Evolutionary conservation across 208 protist genomes (phyloP).

Genomic region (Wallacemonas rigidus): DNA sequence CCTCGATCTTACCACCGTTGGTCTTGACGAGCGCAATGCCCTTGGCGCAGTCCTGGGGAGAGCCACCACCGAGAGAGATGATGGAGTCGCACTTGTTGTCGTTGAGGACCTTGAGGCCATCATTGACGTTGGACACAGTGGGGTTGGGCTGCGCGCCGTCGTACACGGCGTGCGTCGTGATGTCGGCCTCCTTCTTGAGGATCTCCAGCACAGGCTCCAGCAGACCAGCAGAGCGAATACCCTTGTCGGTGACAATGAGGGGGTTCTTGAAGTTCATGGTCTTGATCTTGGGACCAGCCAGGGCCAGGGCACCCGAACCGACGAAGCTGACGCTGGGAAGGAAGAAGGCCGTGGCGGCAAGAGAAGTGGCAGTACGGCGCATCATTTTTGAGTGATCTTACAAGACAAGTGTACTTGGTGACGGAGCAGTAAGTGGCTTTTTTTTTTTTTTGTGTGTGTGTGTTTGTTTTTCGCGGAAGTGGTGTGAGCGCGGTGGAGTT

Average conservation of each 20-base stretch:
- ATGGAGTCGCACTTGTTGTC: slow-evolving; percentile 58
- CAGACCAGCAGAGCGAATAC: slow-evolving; percentile 56
- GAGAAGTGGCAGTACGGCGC: slow-evolving; percentile 27
- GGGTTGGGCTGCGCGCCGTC: slow-evolving; percentile 70
- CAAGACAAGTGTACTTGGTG: background rate
- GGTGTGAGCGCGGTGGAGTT: slow-evolving; percentile 8
- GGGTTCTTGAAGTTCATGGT: slow-evolving; percentile 63
- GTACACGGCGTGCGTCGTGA: slow-evolving; percentile 50
- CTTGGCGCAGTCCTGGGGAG: slow-evolving; percentile 88
- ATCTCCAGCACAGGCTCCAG: slow-evolving; percentile 45
- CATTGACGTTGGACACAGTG: slow-evolving; percentile 58
- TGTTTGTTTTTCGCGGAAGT: background rate
- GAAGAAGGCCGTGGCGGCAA: slow-evolving; percentile 65
- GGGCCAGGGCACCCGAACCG: slow-evolving; percentile 55
- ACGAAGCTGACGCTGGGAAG: slow-evolving; percentile 61
- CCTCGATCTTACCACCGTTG: slow-evolving; percentile 65
- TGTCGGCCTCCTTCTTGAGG: slow-evolving; percentile 61
- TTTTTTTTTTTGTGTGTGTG: background rate
- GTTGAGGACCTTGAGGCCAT: slow-evolving; percentile 52
- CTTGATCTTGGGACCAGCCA: slow-evolving; percentile 57
- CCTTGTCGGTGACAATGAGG: slow-evolving; percentile 73
- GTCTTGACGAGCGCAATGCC: slow-evolving; percentile 76
- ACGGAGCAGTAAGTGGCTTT: background rate
- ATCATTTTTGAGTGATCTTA: slow-evolving; percentile 21
- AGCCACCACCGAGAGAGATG: slow-evolving; percentile 86